Conservation (phyloP, 768 basidiomycete genomes). For the Lentinula detonsa region DNA sequence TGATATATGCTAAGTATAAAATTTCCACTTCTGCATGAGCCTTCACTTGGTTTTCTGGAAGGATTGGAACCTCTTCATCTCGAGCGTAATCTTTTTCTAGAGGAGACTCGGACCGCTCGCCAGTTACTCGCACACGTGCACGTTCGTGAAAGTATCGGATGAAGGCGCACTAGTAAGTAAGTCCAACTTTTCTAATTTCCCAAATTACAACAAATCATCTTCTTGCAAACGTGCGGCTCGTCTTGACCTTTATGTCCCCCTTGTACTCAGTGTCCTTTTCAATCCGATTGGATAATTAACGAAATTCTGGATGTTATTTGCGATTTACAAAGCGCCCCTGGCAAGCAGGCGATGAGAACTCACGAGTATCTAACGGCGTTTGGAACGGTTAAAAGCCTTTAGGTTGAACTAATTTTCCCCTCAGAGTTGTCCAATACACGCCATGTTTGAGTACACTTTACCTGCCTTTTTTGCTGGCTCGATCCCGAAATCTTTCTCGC, state of each 20-base stretch:
- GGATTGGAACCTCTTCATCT: background rate
- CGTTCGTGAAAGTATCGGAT: background rate
- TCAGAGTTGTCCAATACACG: background rate
- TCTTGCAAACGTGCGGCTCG: background rate
- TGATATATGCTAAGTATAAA: constrained; percentile 4
- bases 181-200: background rate
- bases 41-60: background rate
- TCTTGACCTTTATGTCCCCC: background rate
- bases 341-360: background rate
- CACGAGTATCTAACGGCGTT: background rate
- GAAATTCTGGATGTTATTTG: background rate
- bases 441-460: background rate
- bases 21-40: background rate
- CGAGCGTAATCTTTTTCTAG: background rate
- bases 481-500: background rate
- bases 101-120: background rate
- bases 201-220: background rate
- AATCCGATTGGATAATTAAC: background rate
- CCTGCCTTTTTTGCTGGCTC: background rate
- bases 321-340: background rate
- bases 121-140: background rate
- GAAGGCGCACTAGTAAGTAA: background rate
- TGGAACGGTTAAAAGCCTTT: background rate
- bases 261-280: background rate
- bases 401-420: background rate